These are phyloP conservation scores for Sporobolus alterniflorus DNA, from an alignment of 202 grass and related monocot genomes.

Conservation along the genomic window DNA sequence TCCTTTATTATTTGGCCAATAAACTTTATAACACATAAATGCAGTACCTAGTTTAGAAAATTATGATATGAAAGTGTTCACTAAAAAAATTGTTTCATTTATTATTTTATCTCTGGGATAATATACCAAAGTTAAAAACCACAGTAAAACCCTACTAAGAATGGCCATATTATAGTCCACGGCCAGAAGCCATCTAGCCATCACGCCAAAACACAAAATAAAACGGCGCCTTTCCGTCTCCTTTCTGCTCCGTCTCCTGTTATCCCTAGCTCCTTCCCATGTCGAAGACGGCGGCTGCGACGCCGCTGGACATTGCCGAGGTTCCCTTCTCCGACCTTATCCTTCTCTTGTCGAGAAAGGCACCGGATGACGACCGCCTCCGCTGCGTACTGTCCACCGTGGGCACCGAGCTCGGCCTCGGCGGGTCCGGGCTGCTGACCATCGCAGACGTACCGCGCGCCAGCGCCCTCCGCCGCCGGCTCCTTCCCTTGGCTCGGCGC, in stretches of 20 bases:
- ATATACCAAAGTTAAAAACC: too few relatives aligned
- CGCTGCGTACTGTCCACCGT: constrained; percentile 37
- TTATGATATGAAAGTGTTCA: too few relatives aligned
- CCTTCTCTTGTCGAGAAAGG: constrained; percentile 6
- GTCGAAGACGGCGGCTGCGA: constrained; percentile 22
- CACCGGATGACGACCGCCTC: background rate
- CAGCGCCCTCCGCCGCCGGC: constrained; percentile 44
- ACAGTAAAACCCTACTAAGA: too few relatives aligned
- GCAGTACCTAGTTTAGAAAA: too few relatives aligned
- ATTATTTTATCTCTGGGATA: too few relatives aligned
- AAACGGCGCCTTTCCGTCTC: background rate
- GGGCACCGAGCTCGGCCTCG: constrained; percentile 53
- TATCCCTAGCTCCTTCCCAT: background rate
- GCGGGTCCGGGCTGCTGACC: constrained; percentile 62
- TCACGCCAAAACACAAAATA: too few relatives aligned
- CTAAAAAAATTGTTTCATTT: too few relatives aligned
- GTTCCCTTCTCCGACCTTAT: constrained; percentile 53
- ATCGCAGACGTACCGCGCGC: constrained; percentile 52
- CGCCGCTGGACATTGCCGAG: constrained; percentile 50
- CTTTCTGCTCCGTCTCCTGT: background rate
- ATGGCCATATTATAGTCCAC: too few relatives aligned
- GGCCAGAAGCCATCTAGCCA: too few relatives aligned
- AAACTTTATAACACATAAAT: too few relatives aligned
- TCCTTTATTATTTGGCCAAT: too few relatives aligned
- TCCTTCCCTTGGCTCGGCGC: constrained; percentile 73